Evolutionary conservation across 2,329 filamentous ascomycete genomes (phyloP).

Genomic region (Talaromyces pinophilus): DNA sequence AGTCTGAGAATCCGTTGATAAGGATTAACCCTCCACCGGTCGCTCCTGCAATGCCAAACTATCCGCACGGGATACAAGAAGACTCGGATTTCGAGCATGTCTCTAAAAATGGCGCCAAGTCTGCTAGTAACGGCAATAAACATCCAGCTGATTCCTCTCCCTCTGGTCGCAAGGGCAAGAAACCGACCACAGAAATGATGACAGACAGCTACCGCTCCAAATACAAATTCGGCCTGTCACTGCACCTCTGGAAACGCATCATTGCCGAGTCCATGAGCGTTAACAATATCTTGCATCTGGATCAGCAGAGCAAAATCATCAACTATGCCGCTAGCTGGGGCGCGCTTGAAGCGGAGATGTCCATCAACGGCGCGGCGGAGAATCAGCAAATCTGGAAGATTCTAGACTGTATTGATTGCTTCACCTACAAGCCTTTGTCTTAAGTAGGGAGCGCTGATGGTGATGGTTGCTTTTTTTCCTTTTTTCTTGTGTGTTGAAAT

Average conservation of each 20-base stretch:
- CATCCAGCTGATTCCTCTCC: neutral
- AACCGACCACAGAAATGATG: neutral
- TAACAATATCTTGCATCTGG: conserved; percentile 29
- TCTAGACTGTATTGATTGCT: conserved; percentile 36
- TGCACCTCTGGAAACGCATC: conserved; percentile 35
- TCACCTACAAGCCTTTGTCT: conserved; percentile 32
- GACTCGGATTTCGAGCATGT: neutral
- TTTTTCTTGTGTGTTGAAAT: neutral
- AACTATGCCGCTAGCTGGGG: conserved; percentile 38
- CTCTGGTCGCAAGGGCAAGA: neutral
- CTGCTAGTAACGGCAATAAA: neutral
- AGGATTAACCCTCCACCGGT: conserved; percentile 6
- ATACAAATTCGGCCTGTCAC: conserved; percentile 33
- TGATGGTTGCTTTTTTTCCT: neutral
- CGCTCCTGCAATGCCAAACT: conserved; percentile 13
- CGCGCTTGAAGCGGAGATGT: conserved; percentile 33
- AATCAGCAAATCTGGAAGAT: conserved; percentile 41
- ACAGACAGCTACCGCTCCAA: conserved; percentile 1
- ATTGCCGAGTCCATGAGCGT: conserved; percentile 33
- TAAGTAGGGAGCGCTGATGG: neutral
- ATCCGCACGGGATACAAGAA: neutral
- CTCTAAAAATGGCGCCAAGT: neutral
- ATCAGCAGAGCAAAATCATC: conserved; percentile 35
- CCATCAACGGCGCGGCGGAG: conserved; percentile 32
- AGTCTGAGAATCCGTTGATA: conserved; percentile 6